These are phyloP conservation scores for Fomitiporia mediterranea DNA, from an alignment of 1,284 basidiomycete genomes.

Conservation along the genomic window DNA sequence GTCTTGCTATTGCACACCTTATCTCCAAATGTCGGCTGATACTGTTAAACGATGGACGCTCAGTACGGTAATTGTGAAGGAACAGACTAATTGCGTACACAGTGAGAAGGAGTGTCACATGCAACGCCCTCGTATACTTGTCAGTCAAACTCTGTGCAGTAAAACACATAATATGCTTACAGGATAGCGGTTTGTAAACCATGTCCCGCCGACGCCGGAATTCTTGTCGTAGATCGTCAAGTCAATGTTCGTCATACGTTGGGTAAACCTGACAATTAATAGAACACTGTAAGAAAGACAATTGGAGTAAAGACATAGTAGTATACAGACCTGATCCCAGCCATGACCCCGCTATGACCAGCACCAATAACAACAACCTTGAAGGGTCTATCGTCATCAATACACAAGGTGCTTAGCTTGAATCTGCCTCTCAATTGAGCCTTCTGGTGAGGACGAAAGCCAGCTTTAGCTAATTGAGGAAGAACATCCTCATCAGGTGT, in stretches of 20 bases:
- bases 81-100: slow-evolving; percentile 30
- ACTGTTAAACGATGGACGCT: slow-evolving; percentile 32
- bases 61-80: background rate
- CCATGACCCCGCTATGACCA: slow-evolving; percentile 28
- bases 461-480: background rate
- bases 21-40: slow-evolving; percentile 54
- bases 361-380: slow-evolving; percentile 26
- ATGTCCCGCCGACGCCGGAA: slow-evolving; percentile 54
- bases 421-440: background rate
- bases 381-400: slow-evolving; percentile 22
- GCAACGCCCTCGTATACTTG: slow-evolving; percentile 40
- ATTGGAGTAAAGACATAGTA: background rate
- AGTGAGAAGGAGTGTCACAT: slow-evolving; percentile 54
- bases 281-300: slow-evolving; percentile 32
- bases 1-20: slow-evolving; percentile 33
- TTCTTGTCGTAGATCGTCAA: slow-evolving; percentile 57
- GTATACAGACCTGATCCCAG: slow-evolving; percentile 23
- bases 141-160: background rate
- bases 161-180: slow-evolving; percentile 16
- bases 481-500: background rate
- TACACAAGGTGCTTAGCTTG: slow-evolving; percentile 24
- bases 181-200: slow-evolving; percentile 42
- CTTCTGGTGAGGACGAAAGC: background rate
- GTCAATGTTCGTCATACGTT: slow-evolving; percentile 54
- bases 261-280: slow-evolving; percentile 54